phyloP scores from a whole-genome alignment of 805 yeast species.

The Monosporozyma aerobia region DNA sequence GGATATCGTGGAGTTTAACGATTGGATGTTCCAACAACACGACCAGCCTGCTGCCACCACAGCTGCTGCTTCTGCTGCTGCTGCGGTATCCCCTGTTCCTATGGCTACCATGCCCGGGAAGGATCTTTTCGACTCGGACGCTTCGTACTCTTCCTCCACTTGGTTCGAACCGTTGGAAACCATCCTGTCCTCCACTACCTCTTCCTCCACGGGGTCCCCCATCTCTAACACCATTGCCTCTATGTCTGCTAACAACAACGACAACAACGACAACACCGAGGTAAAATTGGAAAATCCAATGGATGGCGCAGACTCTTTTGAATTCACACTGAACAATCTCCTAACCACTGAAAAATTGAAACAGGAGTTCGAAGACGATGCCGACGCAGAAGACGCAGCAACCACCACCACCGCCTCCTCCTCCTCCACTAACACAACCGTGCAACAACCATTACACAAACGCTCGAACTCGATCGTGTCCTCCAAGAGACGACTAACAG shows the following conservation, averaged over 20 bases:
- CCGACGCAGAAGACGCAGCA: background rate
- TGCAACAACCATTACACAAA: background rate
- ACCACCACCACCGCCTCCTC: too few relatives aligned
- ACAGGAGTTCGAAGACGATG: background rate
- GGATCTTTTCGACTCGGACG: slow-evolving; percentile 1
- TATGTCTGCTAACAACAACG: background rate
- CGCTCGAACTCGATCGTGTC: background rate
- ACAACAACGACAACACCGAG: background rate
- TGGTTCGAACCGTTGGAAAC: slow-evolving; percentile 26
- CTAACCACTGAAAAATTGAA: background rate
- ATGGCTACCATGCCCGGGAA: background rate
- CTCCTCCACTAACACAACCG: too few relatives aligned
- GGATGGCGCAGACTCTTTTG: background rate
- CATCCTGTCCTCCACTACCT: slow-evolving; percentile 19
- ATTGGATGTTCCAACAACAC: slow-evolving; percentile 13
- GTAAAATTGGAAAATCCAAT: background rate
- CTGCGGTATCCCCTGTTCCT: too few relatives aligned
- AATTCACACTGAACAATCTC: background rate
- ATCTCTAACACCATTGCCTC: background rate
- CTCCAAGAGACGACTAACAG: background rate
- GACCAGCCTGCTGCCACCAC: background rate
- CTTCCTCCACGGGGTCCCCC: slow-evolving; percentile 18
- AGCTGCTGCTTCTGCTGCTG: background rate
- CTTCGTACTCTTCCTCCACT: slow-evolving; percentile 3
- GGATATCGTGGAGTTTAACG: background rate